Evolutionary conservation across 768 basidiomycete species (phyloP), one percentile per base, ranked within the genome.

Genomic region (Boletus eberwhitei): DNA sequence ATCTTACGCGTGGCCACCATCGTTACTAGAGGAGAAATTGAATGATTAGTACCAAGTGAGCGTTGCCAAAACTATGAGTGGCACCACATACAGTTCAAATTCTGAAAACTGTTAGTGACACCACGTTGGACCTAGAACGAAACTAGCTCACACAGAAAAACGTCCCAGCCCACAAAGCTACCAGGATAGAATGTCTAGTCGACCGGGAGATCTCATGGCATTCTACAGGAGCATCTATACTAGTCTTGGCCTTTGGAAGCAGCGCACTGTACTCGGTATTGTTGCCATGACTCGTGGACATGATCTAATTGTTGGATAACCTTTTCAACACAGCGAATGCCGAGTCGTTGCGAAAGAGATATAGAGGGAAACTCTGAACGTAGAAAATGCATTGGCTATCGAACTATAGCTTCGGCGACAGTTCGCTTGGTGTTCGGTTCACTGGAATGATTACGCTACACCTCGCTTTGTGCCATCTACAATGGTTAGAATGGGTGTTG

Each of bases 141-240:
- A 48, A 34, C 45, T 34, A 24, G 7, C 86, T 65, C 64, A 89
- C 87, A 45, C 81, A 83, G 41, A 90, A 75, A 70, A 88, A 88
- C 2, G 80, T 83, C 1, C 81, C 85, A 4, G 77, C 69, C 85
- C 85, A 87, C 42, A 88, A 74, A 22, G 84, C 85, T 12, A 79
- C 80, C 42, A 88, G 65, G 52, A 88, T 88, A 1, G 79, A 78
- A 62, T 79, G 76, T 13, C 85, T 74, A 19, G 78, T 85, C 2
- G 76, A 73, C n/a, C 64, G 66, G 7, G 83, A 75, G 24, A 88
- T 79, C 45, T 87, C 84, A 31, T 80, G 63, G 5, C 85, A 85
- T 1, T 82, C 84, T 43, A 45, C 42, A 42, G 14, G 24, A 26
- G 22, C 9, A 38, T 44, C 22, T 50, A 47, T n/a, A 34, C 35